These are phyloP conservation scores for Graphilbum fragrans DNA, from an alignment of 2,329 filamentous ascomycete species.

Conservation along the genomic window DNA sequence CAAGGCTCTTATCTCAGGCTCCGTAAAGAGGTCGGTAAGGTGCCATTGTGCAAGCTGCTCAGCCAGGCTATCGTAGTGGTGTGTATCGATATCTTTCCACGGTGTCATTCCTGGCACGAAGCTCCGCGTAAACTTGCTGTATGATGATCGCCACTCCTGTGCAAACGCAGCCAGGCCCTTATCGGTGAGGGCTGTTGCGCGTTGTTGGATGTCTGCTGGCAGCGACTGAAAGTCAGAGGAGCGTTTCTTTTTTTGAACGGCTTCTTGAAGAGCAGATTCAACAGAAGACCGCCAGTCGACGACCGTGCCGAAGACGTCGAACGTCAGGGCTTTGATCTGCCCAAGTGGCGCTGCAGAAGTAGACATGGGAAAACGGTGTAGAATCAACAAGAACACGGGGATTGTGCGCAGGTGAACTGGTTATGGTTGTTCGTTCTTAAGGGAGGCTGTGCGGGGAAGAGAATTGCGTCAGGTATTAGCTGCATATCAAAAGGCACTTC, in stretches of 20 bases:
- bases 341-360: not conserved
- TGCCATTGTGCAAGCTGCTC: conserved; percentile 43
- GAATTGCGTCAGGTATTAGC: too few relatives aligned
- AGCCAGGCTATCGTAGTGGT: conserved; percentile 52
- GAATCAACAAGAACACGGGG: too few relatives aligned
- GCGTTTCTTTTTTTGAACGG: conserved; percentile 33
- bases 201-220: conserved; percentile 30
- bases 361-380: too few relatives aligned
- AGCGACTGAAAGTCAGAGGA: conserved; percentile 32
- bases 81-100: conserved; percentile 62
- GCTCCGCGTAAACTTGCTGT: conserved; percentile 44
- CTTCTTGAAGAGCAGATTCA: conserved; percentile 40
- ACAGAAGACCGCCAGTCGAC: conserved; percentile 68
- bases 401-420: too few relatives aligned
- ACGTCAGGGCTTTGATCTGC: conserved; percentile 47
- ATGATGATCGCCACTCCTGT: conserved; percentile 57
- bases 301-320: conserved; percentile 70
- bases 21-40: conserved; percentile 46
- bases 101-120: conserved; percentile 33
- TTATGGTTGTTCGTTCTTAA: too few relatives aligned
- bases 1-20: conserved; percentile 47
- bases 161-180: conserved; percentile 53
- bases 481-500: too few relatives aligned
- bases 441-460: too few relatives aligned
- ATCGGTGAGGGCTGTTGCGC: conserved; percentile 35